Evolutionary conservation across 257 asterid genomes (phyloP).

Genomic region (Primulina eburnea): DNA sequence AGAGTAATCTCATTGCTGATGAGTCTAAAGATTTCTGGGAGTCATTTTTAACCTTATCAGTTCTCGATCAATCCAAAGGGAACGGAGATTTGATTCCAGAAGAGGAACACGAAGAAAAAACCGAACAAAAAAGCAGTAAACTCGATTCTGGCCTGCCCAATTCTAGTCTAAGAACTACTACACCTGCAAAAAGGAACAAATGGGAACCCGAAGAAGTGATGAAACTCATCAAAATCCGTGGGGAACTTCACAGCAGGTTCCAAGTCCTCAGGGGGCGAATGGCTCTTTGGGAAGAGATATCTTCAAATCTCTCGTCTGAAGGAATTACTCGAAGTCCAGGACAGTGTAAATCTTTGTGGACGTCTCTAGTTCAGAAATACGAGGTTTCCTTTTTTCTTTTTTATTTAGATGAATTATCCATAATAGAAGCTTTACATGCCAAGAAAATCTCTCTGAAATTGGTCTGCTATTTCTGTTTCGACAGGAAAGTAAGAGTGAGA

Average conservation of each 20-base stretch:
- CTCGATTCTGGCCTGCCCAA: conserved; percentile 39
- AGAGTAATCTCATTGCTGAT: conserved; percentile 25
- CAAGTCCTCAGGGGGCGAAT: conserved; percentile 86
- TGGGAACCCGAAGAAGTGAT: conserved; percentile 90
- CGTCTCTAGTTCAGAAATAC: conserved; percentile 88
- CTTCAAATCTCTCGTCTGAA: conserved; percentile 53
- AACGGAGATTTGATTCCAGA: conserved; percentile 34
- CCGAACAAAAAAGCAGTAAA: conserved; percentile 38
- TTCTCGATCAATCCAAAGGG: conserved; percentile 27
- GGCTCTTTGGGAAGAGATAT: conserved; percentile 99
- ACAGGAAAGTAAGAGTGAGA: conserved; percentile 60
- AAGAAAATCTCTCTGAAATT: neutral
- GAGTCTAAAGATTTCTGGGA: conserved; percentile 56
- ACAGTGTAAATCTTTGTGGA: conserved; percentile 96
- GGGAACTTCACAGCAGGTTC: conserved; percentile 79
- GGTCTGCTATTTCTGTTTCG: conserved; percentile 13
- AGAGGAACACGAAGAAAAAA: conserved; percentile 29
- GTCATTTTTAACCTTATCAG: conserved; percentile 40
- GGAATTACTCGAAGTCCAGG: conserved; percentile 79
- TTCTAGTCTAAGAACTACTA: conserved; percentile 46
- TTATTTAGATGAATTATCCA: neutral
- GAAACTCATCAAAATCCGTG: conserved; percentile 74
- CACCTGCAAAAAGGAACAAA: conserved; percentile 62
- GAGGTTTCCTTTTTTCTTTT: conserved; percentile 51
- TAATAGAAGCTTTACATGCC: conserved; percentile 2